A percentile compares a stretch with the other conserved stretches of the same genome.
Evolutionary conservation across 805 yeast genomes (phyloP).

Genomic region (Schizosaccharomyces pombe): ASM294v3 CU329670.1:4371001-4371500

Average conservation of each 20-base stretch:
- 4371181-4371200: background rate
- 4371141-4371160: too few species aligned
- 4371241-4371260: conserved; percentile 13
- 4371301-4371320: conserved; percentile 59
- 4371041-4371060: conserved; percentile 25
- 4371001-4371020: conserved; percentile 42
- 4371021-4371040: conserved; percentile 43
- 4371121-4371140: too few species aligned
- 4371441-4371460: background rate
- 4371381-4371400: background rate
- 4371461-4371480: background rate
- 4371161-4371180: too few species aligned
- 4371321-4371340: conserved; percentile 20
- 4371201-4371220: background rate
- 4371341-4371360: conserved; percentile 16
- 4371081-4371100: conserved; percentile 9
- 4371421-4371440: background rate
- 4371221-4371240: background rate
- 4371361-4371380: conserved; percentile 16
- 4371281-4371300: conserved; percentile 52
- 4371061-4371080: conserved; percentile 14
- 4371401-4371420: background rate
- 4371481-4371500: background rate
- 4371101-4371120: conserved; percentile 7
- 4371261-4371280: conserved; percentile 36